Conservation (phyloP, 495 filamentous ascomycete species). For the Lepidopterella palustris region DNA sequence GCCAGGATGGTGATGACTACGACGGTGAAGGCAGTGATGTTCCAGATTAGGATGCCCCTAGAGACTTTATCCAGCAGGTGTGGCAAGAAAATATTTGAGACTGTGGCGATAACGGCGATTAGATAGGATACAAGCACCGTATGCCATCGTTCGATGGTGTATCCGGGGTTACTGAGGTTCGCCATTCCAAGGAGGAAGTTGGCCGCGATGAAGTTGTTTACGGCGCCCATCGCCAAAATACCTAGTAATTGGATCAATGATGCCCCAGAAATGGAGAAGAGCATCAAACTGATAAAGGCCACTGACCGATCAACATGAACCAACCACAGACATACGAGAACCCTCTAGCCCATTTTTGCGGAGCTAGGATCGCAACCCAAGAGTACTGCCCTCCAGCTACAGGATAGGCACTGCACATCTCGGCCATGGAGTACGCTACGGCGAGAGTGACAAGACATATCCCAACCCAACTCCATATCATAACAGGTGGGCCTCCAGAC, state of each 20-base stretch:
- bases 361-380: constrained; percentile 52
- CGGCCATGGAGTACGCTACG: constrained; percentile 53
- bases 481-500: constrained; percentile 51
- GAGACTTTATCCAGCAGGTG: constrained; percentile 49
- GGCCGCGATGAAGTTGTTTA: constrained; percentile 51
- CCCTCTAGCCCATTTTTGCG: constrained; percentile 37
- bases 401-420: constrained; percentile 51
- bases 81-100: constrained; percentile 47
- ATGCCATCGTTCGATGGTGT: constrained; percentile 52
- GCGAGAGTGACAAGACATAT: constrained; percentile 46
- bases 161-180: constrained; percentile 48
- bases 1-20: constrained; percentile 48
- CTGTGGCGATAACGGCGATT: constrained; percentile 40
- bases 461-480: constrained; percentile 52
- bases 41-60: constrained; percentile 48
- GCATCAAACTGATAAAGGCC: neutral
- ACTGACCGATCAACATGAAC: constrained; percentile 34
- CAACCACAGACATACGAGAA: constrained; percentile 32
- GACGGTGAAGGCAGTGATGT: constrained; percentile 48
- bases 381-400: constrained; percentile 52
- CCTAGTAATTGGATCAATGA: too few relatives aligned
- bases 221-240: constrained; percentile 52
- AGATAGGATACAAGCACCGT: constrained; percentile 49
- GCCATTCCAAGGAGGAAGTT: constrained; percentile 53
- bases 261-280: neutral